phyloP scores from a whole-genome alignment of 257 asterid species.

The Buddleja alternifolia region DNA sequence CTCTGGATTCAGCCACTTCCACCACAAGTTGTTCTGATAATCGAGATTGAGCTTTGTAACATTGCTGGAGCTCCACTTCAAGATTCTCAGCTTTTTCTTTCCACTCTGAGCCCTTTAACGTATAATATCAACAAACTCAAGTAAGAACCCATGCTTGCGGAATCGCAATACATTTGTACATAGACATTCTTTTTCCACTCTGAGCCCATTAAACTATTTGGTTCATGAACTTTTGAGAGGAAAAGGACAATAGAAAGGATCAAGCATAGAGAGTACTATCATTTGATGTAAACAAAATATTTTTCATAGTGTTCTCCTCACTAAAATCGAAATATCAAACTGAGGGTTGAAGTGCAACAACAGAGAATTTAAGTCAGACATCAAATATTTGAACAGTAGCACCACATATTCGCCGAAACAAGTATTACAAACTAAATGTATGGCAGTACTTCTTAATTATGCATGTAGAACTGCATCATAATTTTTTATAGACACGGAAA shows the following conservation, averaged over 20 bases:
- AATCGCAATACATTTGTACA: neutral
- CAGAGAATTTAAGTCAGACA: constrained; percentile 23
- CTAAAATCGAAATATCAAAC: too few relatives aligned
- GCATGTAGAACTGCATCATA: neutral
- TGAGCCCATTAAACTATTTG: neutral
- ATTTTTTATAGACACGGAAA: neutral
- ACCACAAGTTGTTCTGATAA: constrained; percentile 94
- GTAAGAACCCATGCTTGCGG: neutral
- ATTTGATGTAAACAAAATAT: too few relatives aligned
- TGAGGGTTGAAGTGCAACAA: neutral
- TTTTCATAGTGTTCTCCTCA: too few relatives aligned
- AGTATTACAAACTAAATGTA: neutral
- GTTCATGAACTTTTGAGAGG: too few relatives aligned
- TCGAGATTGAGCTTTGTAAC: constrained; percentile 96
- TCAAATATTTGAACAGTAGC: constrained; percentile 11
- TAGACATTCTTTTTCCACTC: neutral
- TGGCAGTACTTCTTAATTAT: neutral
- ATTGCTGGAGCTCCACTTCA: constrained; percentile 91
- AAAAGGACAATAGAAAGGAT: too few relatives aligned
- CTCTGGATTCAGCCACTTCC: constrained; percentile 93
- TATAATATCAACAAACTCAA: constrained; percentile 22
- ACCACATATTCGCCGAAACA: neutral
- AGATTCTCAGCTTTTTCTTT: constrained; percentile 92
- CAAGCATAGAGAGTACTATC: too few relatives aligned
- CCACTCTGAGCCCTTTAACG: constrained; percentile 92